Evolutionary conservation across 768 basidiomycete species (phyloP).

Genomic region (Wakefieldia striispora): DNA sequence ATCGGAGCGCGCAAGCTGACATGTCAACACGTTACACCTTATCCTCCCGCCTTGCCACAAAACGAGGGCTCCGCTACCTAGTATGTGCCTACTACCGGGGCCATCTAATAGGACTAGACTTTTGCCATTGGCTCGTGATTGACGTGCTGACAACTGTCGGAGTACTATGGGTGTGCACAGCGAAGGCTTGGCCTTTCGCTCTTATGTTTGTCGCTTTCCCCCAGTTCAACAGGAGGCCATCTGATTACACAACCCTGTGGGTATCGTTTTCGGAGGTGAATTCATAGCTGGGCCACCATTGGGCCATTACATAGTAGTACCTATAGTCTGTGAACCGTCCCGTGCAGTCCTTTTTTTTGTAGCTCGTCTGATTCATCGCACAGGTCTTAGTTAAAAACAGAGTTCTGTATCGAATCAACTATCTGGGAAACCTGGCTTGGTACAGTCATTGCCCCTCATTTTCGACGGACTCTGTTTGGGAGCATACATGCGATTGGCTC

Average conservation of each 20-base stretch:
- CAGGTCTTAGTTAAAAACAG: too few relatives aligned
- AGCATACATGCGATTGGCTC: background rate
- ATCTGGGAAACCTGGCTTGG: too few relatives aligned
- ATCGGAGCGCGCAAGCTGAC: background rate
- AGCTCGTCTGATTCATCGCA: too few relatives aligned
- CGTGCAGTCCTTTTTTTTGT: too few relatives aligned
- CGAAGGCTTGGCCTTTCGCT: too few relatives aligned
- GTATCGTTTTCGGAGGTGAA: slow-evolving; percentile 18
- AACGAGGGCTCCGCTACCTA: background rate
- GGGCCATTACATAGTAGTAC: slow-evolving; percentile 39
- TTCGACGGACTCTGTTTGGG: too few relatives aligned
- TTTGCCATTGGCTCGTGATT: background rate
- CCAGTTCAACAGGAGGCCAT: background rate
- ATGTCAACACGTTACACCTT: background rate
- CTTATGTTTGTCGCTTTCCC: too few relatives aligned
- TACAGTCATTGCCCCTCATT: too few relatives aligned
- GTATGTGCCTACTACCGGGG: background rate
- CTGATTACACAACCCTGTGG: too few relatives aligned
- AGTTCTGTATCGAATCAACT: too few relatives aligned
- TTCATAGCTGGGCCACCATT: too few relatives aligned
- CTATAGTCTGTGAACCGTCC: slow-evolving; percentile 33
- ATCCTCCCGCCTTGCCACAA: background rate
- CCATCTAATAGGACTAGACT: background rate
- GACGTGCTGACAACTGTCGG: background rate
- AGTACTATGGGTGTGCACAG: too few relatives aligned